Conservation (phyloP, 352 stramenopile genomes). For the Pythium phragmitis region DNA sequence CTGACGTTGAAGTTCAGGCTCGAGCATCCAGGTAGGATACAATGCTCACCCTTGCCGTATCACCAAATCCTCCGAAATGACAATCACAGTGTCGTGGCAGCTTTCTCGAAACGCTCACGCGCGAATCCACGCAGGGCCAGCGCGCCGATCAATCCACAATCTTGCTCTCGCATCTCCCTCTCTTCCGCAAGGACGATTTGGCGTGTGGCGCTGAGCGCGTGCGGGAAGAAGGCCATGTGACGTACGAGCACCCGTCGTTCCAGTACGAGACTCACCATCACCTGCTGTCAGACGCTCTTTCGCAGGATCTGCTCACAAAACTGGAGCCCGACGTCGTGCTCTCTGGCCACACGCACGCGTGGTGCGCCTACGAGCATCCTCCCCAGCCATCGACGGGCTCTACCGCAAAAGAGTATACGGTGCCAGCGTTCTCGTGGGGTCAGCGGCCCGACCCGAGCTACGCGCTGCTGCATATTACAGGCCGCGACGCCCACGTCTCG, state of each 20-base stretch:
- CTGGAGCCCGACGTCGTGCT: slow-evolving; percentile 55
- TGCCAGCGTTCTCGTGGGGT: slow-evolving; percentile 77
- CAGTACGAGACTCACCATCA: slow-evolving; percentile 63
- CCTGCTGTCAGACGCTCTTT: slow-evolving; percentile 61
- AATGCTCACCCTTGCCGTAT: not conserved
- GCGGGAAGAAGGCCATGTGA: slow-evolving; percentile 62
- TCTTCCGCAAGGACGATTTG: slow-evolving; percentile 57
- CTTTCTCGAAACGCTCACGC: slow-evolving; percentile 48
- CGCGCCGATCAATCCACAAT: slow-evolving; percentile 33
- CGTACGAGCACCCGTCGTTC: slow-evolving; percentile 75
- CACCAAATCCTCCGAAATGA: not conserved
- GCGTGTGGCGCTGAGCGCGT: slow-evolving; percentile 47
- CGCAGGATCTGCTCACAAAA: slow-evolving; percentile 45
- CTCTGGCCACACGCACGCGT: slow-evolving; percentile 76
- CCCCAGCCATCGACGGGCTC: not conserved
- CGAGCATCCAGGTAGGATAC: slow-evolving; percentile 45
- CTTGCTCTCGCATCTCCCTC: slow-evolving; percentile 62
- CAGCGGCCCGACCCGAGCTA: slow-evolving; percentile 81
- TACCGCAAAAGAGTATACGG: slow-evolving; percentile 51
- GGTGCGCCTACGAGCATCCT: slow-evolving; percentile 50
- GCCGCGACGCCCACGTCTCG: not conserved
- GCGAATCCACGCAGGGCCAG: slow-evolving; percentile 21
- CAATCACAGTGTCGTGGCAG: slow-evolving; percentile 17
- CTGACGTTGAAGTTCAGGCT: slow-evolving; percentile 41
- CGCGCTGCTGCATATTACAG: slow-evolving; percentile 38